These are phyloP conservation scores for Sugiyamaella castrensis DNA, from an alignment of 1,139 yeast species.

Conservation along the genomic window DNA sequence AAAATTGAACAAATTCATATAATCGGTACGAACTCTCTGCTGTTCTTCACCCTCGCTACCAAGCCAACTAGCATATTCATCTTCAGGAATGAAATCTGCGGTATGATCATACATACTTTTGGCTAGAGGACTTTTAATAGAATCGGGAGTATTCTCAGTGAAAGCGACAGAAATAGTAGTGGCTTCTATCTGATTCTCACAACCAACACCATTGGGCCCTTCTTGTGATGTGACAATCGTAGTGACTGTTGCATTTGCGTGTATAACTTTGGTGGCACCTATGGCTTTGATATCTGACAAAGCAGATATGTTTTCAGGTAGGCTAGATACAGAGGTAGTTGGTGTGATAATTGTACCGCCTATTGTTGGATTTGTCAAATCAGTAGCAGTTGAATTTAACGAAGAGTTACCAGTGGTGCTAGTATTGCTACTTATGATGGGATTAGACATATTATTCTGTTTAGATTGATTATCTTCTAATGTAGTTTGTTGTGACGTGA, in stretches of 20 bases:
- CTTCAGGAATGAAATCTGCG: slow-evolving; percentile 25
- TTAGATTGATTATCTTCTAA: no score
- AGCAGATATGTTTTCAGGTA: neutral
- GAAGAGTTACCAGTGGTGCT: neutral
- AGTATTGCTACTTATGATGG: no score
- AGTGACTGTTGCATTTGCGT: no score
- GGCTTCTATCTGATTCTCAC: no score
- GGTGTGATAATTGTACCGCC: neutral
- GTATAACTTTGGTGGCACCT: no score
- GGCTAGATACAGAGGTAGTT: slow-evolving; percentile 6
- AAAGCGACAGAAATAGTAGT: no score
- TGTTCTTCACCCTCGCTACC: slow-evolving; percentile 29
- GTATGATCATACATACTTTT: slow-evolving; percentile 27
- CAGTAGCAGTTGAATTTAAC: slow-evolving; percentile 10
- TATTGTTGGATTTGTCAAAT: neutral
- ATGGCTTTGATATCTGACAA: no score
- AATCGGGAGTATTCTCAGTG: no score
- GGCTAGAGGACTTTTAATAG: slow-evolving; percentile 17
- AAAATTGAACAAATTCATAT: slow-evolving; percentile 35
- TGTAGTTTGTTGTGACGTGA: no score
- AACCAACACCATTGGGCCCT: no score
- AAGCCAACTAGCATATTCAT: slow-evolving; percentile 34
- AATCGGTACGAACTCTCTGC: slow-evolving; percentile 27
- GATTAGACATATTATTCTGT: no score
- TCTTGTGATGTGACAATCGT: no score